phyloP scores from a whole-genome alignment of 257 asterid genomes.

The Gardenia jasminoides region DNA sequence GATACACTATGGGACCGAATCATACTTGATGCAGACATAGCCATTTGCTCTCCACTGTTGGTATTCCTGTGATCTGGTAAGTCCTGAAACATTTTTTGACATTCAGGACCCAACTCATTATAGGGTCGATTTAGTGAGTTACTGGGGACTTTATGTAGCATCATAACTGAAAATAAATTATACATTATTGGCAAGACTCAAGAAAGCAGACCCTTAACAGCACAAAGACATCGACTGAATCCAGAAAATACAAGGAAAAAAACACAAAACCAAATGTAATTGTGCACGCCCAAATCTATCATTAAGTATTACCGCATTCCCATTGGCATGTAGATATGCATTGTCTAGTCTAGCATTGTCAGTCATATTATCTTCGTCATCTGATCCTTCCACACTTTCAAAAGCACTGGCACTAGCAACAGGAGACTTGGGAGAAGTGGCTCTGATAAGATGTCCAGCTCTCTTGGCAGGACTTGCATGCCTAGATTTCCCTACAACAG shows the following conservation, averaged over 20 bases:
- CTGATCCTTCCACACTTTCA: conserved; percentile 92
- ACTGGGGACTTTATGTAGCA: neutral
- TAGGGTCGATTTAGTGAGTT: neutral
- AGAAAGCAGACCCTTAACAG: neutral
- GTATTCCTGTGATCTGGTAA: conserved; percentile 47
- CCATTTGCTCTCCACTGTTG: conserved; percentile 49
- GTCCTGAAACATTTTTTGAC: conserved; percentile 45
- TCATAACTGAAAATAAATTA: neutral
- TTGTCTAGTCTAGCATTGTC: conserved; percentile 53
- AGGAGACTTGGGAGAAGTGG: conserved; percentile 92
- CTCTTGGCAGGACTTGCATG: conserved; percentile 40
- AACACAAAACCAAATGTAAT: neutral
- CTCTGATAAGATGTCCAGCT: conserved; percentile 55
- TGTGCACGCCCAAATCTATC: neutral
- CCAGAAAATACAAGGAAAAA: neutral
- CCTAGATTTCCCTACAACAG: conserved; percentile 37
- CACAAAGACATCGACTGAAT: neutral
- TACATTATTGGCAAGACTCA: neutral
- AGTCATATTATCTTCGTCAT: conserved; percentile 72
- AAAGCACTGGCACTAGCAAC: conserved; percentile 88
- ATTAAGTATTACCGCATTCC: conserved; percentile 48
- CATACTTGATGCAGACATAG: conserved; percentile 66
- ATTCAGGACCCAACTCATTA: conserved; percentile 37
- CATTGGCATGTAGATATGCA: conserved; percentile 65
- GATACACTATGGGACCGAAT: conserved; percentile 85